These are phyloP conservation scores for Dothistroma pini DNA, from an alignment of 2,329 filamentous ascomycete species.

Conservation along the genomic window DNA sequence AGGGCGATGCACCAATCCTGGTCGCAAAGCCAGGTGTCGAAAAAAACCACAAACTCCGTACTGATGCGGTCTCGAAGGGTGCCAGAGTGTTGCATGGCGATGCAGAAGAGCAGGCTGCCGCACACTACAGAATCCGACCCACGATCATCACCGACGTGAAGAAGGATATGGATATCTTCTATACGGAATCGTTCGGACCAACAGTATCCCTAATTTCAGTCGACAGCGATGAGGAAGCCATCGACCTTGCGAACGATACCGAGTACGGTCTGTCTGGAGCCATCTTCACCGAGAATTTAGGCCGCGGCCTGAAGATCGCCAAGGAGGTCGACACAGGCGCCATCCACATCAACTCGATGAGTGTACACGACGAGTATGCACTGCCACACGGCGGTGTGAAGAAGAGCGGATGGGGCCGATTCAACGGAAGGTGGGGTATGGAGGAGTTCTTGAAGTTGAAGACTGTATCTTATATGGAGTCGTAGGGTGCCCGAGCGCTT, in stretches of 20 bases:
- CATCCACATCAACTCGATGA: slow-evolving; percentile 52
- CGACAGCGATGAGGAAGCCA: slow-evolving; percentile 66
- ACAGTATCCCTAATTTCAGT: slow-evolving; percentile 65
- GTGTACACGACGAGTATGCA: slow-evolving; percentile 47
- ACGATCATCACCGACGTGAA: slow-evolving; percentile 65
- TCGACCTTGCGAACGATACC: slow-evolving; percentile 73
- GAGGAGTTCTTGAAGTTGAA: slow-evolving; percentile 23
- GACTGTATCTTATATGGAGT: slow-evolving; percentile 30
- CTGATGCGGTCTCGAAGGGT: slow-evolving; percentile 56
- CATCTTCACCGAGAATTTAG: slow-evolving; percentile 68
- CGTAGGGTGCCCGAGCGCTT: neutral
- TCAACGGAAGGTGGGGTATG: slow-evolving; percentile 20
- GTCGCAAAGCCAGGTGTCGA: slow-evolving; percentile 46
- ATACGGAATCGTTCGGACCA: slow-evolving; percentile 74
- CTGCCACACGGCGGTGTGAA: slow-evolving; percentile 51
- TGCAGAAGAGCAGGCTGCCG: slow-evolving; percentile 30
- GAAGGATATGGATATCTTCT: slow-evolving; percentile 70
- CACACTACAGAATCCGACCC: slow-evolving; percentile 52
- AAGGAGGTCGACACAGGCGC: slow-evolving; percentile 57
- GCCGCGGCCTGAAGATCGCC: slow-evolving; percentile 42
- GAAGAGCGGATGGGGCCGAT: slow-evolving; percentile 43
- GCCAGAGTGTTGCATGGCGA: slow-evolving; percentile 55
- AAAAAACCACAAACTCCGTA: slow-evolving; percentile 53
- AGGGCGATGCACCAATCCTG: slow-evolving; percentile 44
- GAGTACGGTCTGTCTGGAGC: slow-evolving; percentile 71